Evolutionary conservation across 116 monocot species (phyloP).

Genomic region (Cymodocea nodosa): DNA sequence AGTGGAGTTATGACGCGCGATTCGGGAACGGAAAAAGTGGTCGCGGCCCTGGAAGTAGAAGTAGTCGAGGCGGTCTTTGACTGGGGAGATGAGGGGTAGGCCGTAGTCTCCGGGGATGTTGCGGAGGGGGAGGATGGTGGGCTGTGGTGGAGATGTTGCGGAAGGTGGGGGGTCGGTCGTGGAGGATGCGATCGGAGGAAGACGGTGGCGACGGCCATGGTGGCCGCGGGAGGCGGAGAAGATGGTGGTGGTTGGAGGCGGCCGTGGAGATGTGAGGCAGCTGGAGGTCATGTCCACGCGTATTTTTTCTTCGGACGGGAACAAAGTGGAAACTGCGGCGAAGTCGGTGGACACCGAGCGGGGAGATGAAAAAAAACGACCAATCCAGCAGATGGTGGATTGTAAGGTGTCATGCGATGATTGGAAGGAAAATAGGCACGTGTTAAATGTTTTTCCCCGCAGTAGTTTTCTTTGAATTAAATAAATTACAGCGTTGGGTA

Average conservation of each 20-base stretch:
- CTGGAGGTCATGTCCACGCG: not conserved
- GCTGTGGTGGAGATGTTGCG: not conserved
- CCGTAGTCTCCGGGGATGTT: slow-evolving; percentile 38
- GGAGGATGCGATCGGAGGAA: slow-evolving; percentile 3
- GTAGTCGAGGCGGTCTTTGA: slow-evolving; percentile 31
- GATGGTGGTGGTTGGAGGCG: not conserved
- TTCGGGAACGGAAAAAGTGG: slow-evolving; percentile 30
- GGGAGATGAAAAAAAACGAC: too few species aligned
- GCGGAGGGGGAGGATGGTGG: slow-evolving; percentile 18
- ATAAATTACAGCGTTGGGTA: too few species aligned
- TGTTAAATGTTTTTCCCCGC: too few species aligned
- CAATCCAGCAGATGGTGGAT: too few species aligned
- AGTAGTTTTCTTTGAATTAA: too few species aligned
- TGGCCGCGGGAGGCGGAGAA: too few species aligned
- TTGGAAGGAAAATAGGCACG: too few species aligned
- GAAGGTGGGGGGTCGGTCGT: slow-evolving; percentile 3
- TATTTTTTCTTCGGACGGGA: too few species aligned
- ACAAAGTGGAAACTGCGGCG: too few species aligned
- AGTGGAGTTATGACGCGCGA: slow-evolving; percentile 29
- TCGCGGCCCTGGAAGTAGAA: slow-evolving; percentile 33
- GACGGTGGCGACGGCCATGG: slow-evolving; percentile 2
- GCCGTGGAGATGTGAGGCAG: not conserved
- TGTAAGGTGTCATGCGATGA: too few species aligned
- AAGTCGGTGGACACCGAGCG: too few species aligned
- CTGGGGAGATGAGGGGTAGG: slow-evolving; percentile 18